A percentile compares a stretch with the other conserved stretches of the same genome.
Conservation (phyloP, 2,329 filamentous ascomycete species). For the Colletotrichum horii region DNA sequence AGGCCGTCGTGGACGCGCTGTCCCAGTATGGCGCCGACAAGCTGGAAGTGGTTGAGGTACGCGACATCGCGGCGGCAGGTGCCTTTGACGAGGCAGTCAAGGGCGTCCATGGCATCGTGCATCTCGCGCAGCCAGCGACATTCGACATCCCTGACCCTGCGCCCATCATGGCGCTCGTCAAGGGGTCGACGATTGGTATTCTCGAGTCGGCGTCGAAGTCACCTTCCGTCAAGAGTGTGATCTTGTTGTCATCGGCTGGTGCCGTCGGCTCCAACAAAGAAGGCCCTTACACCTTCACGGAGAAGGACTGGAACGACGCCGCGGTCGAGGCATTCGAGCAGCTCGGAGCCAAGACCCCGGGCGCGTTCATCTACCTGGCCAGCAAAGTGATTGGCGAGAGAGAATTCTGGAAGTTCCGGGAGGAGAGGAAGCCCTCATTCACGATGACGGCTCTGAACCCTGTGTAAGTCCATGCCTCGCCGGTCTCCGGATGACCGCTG, state of each 20-base stretch:
- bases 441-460: conserved; percentile 44
- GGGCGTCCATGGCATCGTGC: conserved; percentile 28
- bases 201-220: background rate
- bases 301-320: conserved; percentile 29
- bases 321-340: conserved; percentile 12
- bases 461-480: conserved; percentile 27
- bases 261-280: background rate
- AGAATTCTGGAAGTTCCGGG: conserved; percentile 37
- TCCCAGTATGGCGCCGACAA: conserved; percentile 27
- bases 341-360: conserved; percentile 24
- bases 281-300: conserved; percentile 21
- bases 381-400: conserved; percentile 35
- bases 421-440: conserved; percentile 37
- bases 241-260: conserved; percentile 1
- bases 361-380: conserved; percentile 28
- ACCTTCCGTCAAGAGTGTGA: background rate
- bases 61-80: conserved; percentile 34
- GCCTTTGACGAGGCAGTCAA: conserved; percentile 38
- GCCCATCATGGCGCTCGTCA: background rate
- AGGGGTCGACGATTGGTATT: background rate
- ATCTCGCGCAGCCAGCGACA: conserved; percentile 15
- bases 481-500: conserved; percentile 28
- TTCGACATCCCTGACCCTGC: background rate
- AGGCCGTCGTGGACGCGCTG: conserved; percentile 37
- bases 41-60: conserved; percentile 33